Base-by-base conservation (phyloP, 2,329 filamentous ascomycete genomes). In the Ascochyta viciae-villosae region DNA sequence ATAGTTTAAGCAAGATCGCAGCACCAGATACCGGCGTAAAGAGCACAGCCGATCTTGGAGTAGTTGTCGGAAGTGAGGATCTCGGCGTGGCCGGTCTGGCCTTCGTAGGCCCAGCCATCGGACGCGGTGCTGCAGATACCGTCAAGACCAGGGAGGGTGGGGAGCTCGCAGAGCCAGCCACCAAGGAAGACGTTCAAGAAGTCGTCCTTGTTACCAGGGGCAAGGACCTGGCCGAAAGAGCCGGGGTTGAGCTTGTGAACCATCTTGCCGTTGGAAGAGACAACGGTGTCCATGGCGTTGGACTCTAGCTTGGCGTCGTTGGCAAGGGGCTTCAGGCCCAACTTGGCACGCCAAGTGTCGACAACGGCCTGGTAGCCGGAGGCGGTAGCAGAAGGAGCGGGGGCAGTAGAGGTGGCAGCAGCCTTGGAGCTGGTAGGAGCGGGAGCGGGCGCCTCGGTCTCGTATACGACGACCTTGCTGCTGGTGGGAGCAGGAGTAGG, bases 101-200 rank as follows among this genome's bases (percentile, higher is more conserved):
- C 70, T 19, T 59, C 9, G 64, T 73, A 68, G 8, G 43, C 35
- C 68, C 69, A 74, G 58, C 70, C 71, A n/a, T 65, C 12, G 29
- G 69, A 68, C 40, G 50, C 29, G 6, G 40, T 56, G 10, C 31
- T 8, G 66, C 72, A 73, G 57, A 67, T 54, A 35, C 62, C 64
- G 45, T 66, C 57, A 31, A 73, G 60, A 45, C 68, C 70, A 23
- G 63, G 51, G 19, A 68, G 60, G 33, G 50, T 50, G 49, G 72
- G 63, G 19, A 64, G 61, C 63, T 74, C 72, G 69, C 72, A 74
- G 47, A 74, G 70, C 72, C 72, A 74, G 47, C 68, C 71, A 26
- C 72, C 72, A 16, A 73, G 66, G 56, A 72, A 73, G 56, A 71
- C 67, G 49, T 61, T 42, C 54, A 65, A 53, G 62, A 74, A 74